Evolutionary conservation across 1,139 yeast species (phyloP).

Genomic region (Suhomyces bokatorum): DNA sequence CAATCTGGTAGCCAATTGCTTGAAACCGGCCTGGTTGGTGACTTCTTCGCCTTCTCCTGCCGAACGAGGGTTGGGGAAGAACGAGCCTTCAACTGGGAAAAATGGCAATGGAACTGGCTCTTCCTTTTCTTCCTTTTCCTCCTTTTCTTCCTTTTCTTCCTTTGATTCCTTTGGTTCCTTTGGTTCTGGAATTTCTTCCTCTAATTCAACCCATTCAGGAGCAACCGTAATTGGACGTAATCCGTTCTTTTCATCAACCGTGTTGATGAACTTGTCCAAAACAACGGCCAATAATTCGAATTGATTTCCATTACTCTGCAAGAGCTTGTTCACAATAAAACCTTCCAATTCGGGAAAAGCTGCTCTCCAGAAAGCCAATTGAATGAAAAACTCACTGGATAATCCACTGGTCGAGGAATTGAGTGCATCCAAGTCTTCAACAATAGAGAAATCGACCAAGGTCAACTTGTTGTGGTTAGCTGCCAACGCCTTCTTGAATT

Average conservation of each 20-base stretch:
- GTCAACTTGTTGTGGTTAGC: constrained; percentile 52
- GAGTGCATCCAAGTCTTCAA: constrained; percentile 49
- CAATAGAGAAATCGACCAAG: constrained; percentile 58
- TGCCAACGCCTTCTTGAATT: constrained; percentile 57
- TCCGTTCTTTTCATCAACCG: constrained; percentile 49
- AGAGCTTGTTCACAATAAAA: constrained; percentile 73
- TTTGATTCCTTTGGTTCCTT: constrained; percentile 21
- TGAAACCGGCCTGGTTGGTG: constrained; percentile 37
- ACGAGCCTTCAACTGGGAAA: constrained; percentile 61
- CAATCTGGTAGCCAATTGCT: constrained; percentile 67
- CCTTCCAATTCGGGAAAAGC: constrained; percentile 64
- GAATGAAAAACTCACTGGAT: constrained; percentile 71
- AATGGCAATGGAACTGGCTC: constrained; percentile 40
- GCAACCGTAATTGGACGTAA: constrained; percentile 46
- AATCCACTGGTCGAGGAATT: constrained; percentile 73
- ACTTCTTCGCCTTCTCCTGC: constrained; percentile 40
- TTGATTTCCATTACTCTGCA: constrained; percentile 78
- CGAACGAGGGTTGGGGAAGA: constrained; percentile 56
- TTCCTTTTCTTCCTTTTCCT: constrained; percentile 17
- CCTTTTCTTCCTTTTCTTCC: constrained; percentile 21
- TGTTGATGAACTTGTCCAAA: constrained; percentile 64
- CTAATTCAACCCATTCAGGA: constrained; percentile 45
- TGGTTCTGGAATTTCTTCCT: constrained; percentile 20
- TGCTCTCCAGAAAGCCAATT: constrained; percentile 77
- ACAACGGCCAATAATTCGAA: constrained; percentile 85